Conservation (phyloP, 768 basidiomycete species). For the Pleurotus tuoliensis region DNA sequence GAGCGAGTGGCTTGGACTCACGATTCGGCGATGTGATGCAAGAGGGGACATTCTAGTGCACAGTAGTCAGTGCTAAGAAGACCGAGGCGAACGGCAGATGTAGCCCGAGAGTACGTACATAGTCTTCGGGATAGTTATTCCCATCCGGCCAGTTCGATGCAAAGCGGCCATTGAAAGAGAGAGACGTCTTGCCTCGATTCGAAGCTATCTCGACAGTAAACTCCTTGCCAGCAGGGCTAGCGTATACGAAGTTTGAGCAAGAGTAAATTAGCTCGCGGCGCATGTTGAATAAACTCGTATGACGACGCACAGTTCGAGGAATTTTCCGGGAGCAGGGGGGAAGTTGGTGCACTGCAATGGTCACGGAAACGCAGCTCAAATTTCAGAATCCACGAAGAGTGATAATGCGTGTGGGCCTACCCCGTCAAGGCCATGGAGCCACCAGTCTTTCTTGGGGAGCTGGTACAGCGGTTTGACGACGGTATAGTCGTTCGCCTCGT, state of each 20-base stretch:
- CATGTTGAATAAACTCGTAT: background rate
- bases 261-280: background rate
- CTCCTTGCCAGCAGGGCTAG: conserved; percentile 43
- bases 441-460: conserved; percentile 37
- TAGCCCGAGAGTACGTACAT: conserved; percentile 26
- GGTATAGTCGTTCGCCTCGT: conserved; percentile 34
- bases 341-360: conserved; percentile 33
- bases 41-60: conserved; percentile 27
- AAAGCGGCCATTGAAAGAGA: conserved; percentile 36
- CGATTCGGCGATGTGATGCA: conserved; percentile 50
- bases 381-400: conserved; percentile 28
- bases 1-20: conserved; percentile 19
- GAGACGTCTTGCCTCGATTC: conserved; percentile 44
- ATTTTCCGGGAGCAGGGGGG: conserved; percentile 37
- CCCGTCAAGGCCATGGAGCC: conserved; percentile 31
- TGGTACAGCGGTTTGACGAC: conserved; percentile 41
- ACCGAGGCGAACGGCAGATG: background rate
- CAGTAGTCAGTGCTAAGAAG: background rate
- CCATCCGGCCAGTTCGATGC: conserved; percentile 46
- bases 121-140: conserved; percentile 36
- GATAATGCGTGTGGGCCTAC: background rate
- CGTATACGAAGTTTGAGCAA: background rate
- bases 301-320: conserved; percentile 37
- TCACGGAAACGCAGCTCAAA: conserved; percentile 19
- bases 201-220: conserved; percentile 47